phyloP scores from a whole-genome alignment of 2,329 filamentous ascomycete genomes.

The Beauveria sp. region DNA sequence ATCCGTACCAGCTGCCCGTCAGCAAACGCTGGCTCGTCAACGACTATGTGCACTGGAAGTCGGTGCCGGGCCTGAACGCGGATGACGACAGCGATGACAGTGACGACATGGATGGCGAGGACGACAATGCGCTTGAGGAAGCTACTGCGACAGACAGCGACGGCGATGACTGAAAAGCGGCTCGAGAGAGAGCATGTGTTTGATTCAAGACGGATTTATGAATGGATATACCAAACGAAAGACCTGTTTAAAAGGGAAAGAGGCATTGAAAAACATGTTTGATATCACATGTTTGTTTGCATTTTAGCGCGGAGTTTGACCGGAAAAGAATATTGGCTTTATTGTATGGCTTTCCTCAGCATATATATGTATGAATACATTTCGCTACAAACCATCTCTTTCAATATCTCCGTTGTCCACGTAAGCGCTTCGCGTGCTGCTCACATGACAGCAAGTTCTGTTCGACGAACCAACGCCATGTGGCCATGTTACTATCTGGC shows the following conservation, averaged over 20 bases:
- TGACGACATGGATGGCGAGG: conserved; percentile 41
- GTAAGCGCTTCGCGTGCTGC: too few species aligned
- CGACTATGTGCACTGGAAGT: conserved; percentile 76
- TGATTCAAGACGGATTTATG: background rate
- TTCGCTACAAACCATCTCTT: background rate
- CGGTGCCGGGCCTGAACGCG: conserved; percentile 61
- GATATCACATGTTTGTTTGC: background rate
- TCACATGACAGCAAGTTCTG: too few species aligned
- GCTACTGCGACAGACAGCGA: conserved; percentile 44
- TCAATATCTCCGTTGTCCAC: too few species aligned
- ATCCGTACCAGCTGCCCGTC: conserved; percentile 83
- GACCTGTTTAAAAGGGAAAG: background rate
- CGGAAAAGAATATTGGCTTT: conserved; percentile 5
- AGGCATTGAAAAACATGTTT: background rate
- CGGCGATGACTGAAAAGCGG: conserved; percentile 24
- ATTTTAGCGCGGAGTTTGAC: conserved; percentile 5
- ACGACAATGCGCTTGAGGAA: conserved; percentile 39
- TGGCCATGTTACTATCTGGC: too few species aligned
- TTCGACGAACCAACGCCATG: too few species aligned
- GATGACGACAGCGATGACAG: conserved; percentile 49
- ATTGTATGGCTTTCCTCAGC: background rate
- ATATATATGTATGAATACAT: background rate
- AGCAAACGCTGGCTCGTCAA: conserved; percentile 83
- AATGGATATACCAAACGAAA: background rate
- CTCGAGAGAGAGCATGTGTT: background rate